Conservation (phyloP, 2,329 filamentous ascomycete species). For the Fusarium sp. region DNA sequence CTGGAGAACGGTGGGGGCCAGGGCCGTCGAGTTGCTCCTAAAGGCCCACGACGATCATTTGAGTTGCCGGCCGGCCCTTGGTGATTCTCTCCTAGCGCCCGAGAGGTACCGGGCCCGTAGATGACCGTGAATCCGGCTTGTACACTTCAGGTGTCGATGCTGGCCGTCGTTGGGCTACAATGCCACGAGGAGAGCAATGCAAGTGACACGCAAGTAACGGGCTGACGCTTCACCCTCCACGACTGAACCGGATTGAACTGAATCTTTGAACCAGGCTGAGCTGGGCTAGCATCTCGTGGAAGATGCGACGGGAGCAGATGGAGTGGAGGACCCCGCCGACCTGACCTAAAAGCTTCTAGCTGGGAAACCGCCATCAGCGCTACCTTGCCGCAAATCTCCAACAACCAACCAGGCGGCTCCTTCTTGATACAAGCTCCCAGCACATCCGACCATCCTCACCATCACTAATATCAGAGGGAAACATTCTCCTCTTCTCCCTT, state of each 20-base stretch:
- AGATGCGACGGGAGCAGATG: background rate
- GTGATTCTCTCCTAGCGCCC: constrained; percentile 21
- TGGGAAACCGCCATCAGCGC: constrained; percentile 1
- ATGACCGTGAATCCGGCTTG: constrained; percentile 13
- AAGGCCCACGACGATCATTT: constrained; percentile 21
- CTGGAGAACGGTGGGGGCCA: constrained; percentile 9
- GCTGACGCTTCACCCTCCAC: constrained; percentile 10
- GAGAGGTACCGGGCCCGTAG: constrained; percentile 21
- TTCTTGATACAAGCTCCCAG: constrained; percentile 10
- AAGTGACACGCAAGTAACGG: constrained; percentile 16
- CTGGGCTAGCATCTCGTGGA: constrained; percentile 31
- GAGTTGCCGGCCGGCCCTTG: background rate
- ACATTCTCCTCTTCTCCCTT: background rate
- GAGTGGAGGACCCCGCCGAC: constrained; percentile 3
- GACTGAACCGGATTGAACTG: constrained; percentile 4
- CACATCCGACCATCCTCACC: constrained; percentile 5
- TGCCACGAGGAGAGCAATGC: background rate
- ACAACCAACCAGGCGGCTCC: background rate
- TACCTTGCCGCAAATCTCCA: background rate
- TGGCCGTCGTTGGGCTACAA: background rate
- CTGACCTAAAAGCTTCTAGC: background rate
- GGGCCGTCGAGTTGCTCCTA: constrained; percentile 2
- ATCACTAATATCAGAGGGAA: constrained; percentile 3
- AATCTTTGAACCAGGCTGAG: constrained; percentile 18
- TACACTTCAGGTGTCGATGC: constrained; percentile 10